Evolutionary conservation across 2,329 filamentous ascomycete species (phyloP), one percentile per base, ranked within the genome.

Genomic region (Colletotrichum lini): DNA sequence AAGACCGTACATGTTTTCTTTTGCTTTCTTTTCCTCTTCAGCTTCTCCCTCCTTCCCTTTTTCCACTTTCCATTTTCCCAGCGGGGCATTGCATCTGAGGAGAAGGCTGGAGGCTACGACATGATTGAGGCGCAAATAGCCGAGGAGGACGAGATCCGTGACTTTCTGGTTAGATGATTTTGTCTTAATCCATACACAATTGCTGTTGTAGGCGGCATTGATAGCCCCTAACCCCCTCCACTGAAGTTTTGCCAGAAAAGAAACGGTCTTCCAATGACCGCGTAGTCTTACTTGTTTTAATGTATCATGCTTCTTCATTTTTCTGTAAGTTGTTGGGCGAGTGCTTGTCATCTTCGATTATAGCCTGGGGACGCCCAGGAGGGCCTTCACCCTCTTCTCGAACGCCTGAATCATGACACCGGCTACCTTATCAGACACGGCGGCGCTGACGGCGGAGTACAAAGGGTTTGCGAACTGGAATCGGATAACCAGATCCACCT

Each of bases 351-450:
- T 38, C 42, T 38, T 23, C n/a, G n/a, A 5, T 9, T 58, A 50
- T 57, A 38, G 70, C 53, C 65, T 74, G 47, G 30, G 45, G 44
- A 45, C 57, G 5, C 82, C 83, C 75, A 89, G 80, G 58, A 94
- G 79, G 76, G 88, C 84, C 78, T 85, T 85, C 7, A 96, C 95
- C 78, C 93, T 88, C 81, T 90, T 89, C 84, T 98, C 95, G 84
- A 99, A 99, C 1, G 96, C 96, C 80, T 94, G 91, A 74, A 98
- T 93, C 95, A 99, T 98, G 74, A 93, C 87, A 4, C 90, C 91
- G 1, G 94, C 96, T 73, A 98, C 91, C 82, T 94, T 94, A 42
- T 94, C 92, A 74, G 94, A 94, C 30, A 96, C 91, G 44, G 93
- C 92, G 47, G 91, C 88, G 79, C 95, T 96, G 78, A 98, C 85